Percentiles rank a stretch among this genome's conserved stretches.
phyloP scores from a whole-genome alignment of 257 asterid genomes.

The Leptodermis oblonga region DNA sequence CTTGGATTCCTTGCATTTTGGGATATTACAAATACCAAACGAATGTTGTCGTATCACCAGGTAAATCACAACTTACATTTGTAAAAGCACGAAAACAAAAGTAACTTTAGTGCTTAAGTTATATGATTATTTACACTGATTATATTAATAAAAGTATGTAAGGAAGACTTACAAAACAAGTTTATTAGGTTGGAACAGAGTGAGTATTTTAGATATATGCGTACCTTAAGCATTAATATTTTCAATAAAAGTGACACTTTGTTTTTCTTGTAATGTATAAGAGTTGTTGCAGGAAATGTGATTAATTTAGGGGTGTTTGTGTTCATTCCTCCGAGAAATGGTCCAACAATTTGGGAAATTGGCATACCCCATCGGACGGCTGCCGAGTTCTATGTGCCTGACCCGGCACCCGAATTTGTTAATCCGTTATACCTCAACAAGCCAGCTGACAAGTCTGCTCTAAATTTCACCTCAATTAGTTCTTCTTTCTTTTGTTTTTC shows the following conservation, averaged over 20 bases:
- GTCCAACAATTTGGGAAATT: constrained; percentile 38
- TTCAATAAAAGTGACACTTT: no score
- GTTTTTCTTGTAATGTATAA: no score
- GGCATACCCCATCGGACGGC: constrained; percentile 38
- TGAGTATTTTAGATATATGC: no score
- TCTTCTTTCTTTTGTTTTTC: no score
- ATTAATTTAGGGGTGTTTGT: constrained; percentile 16
- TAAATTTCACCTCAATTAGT: no score
- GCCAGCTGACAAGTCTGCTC: constrained; percentile 14
- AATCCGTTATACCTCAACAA: constrained; percentile 16
- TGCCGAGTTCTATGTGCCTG: constrained; percentile 34
- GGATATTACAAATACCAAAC: constrained; percentile 48
- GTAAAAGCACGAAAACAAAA: no score
- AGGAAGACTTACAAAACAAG: no score
- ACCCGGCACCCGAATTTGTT: constrained; percentile 17
- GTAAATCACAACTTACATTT: constrained; percentile 15
- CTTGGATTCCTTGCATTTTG: constrained; percentile 62
- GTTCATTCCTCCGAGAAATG: constrained; percentile 34
- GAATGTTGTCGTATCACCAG: constrained; percentile 33
- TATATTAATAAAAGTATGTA: no score
- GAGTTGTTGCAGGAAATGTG: constrained; percentile 18
- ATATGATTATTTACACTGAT: no score
- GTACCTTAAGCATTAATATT: no score
- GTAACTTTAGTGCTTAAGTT: no score
- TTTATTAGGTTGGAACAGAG: no score